Base-by-base conservation (phyloP, 805 yeast species). In the Tetrapisispora fleetii region DNA sequence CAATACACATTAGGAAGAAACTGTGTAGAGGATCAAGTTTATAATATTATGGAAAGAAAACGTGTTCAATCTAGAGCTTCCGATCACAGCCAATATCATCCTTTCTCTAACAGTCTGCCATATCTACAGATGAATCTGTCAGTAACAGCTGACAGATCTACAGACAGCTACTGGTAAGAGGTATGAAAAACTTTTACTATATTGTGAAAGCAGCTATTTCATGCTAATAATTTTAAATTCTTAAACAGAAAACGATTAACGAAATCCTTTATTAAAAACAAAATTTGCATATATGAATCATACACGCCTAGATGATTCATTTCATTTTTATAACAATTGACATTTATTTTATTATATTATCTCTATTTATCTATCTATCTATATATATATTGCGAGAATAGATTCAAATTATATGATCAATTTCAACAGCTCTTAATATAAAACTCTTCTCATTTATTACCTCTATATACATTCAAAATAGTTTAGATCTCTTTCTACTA, bases 131-230 rank as follows among this genome's bases (percentile, higher is more conserved):
- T 51, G 32, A 57, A 56, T 39, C 32, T 55, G 40, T 53, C 59
- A 6, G 55, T 58, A 10, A 44, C 53, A 35, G 54, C 62, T 13
- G 56, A 55, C 42, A 52, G 54, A 39, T 57, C 59, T 10, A 19
- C 44, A 18, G 48, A 45, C 4, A 40, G 38, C 14, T 39, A 39
- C 18, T 45, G 48, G 48, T 45, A 19, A 45, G 11, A 3, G 5
- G 17, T 16, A 36, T 36, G 6, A n/a, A 11, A 17, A 11, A 13
- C 5, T 32, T 32, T 32, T 32, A 14, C 13, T 4, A 14, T n/a
- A 36, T 14, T 5, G 7, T 10, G 18, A 30, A 2, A 18, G 4
- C 8, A 10, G 5, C 16, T 10, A 14, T 14, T 38, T 19, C 33
- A 40, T 40, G 35, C 24, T 27, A 40, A 27, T 27, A 40, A 40